phyloP scores from a whole-genome alignment of 139 green algal genomes.

The Closterium sp. region DNA sequence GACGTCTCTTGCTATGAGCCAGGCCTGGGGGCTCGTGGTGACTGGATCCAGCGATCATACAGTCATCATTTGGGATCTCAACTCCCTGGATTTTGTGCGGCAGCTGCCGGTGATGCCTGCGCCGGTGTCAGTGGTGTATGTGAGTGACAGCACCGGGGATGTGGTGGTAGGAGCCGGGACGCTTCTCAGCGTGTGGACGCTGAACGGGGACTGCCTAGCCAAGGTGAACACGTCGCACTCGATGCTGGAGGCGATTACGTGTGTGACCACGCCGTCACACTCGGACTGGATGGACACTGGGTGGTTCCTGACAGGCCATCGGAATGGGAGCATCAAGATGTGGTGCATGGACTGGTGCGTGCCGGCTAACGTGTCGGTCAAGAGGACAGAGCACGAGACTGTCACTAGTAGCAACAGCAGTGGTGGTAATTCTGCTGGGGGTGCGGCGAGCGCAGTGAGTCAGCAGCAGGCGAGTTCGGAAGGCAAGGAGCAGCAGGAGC shows the following conservation, averaged over 20 bases:
- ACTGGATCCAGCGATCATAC: constrained; percentile 65
- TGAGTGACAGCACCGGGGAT: constrained; percentile 42
- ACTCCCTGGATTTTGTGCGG: constrained; percentile 37
- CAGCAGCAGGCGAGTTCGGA: not conserved
- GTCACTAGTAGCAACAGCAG: not conserved
- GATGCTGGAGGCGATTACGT: constrained; percentile 16
- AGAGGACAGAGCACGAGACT: not conserved
- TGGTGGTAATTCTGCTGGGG: not conserved
- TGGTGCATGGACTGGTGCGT: constrained; percentile 33
- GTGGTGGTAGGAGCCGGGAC: constrained; percentile 14
- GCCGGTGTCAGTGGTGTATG: constrained; percentile 25
- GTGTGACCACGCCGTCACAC: constrained; percentile 11
- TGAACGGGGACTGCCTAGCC: constrained; percentile 51
- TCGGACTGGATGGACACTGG: constrained; percentile 42
- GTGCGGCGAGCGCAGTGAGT: not conserved
- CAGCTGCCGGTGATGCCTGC: constrained; percentile 28
- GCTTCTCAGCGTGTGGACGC: constrained; percentile 30
- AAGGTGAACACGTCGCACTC: constrained; percentile 5
- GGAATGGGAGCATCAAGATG: constrained; percentile 33
- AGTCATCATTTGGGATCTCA: constrained; percentile 66
- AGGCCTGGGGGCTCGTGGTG: constrained; percentile 53
- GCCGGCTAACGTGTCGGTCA: not conserved
- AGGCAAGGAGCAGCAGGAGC: not conserved
- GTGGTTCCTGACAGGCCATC: constrained; percentile 32
- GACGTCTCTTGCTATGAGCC: constrained; percentile 60